These are phyloP conservation scores for Trebouxia sp. DNA, from an alignment of 139 green algal genomes.

Conservation along the genomic window DNA sequence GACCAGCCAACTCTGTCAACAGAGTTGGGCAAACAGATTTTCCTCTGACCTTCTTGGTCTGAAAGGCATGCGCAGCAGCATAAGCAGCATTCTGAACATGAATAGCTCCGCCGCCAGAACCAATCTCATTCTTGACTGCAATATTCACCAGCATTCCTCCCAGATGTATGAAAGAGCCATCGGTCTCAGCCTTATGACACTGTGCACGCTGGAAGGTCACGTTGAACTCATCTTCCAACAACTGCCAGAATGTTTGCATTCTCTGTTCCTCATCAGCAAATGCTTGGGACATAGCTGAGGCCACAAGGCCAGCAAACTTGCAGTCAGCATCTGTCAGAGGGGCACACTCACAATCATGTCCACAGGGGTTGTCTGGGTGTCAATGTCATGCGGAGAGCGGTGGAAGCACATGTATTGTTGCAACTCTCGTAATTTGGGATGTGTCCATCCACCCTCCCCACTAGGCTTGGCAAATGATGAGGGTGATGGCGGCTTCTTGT, in stretches of 20 bases:
- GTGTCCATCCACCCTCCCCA: slow-evolving; percentile 5
- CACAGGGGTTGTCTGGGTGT: not conserved
- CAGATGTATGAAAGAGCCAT: slow-evolving; percentile 19
- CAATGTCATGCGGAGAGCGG: not conserved
- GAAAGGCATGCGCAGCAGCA: slow-evolving; percentile 13
- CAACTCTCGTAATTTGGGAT: not conserved
- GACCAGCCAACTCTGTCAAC: slow-evolving; percentile 6
- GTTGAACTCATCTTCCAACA: slow-evolving; percentile 19
- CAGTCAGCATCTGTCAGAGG: slow-evolving; percentile 1
- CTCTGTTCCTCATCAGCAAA: slow-evolving; percentile 16
- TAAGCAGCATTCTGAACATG: not conserved
- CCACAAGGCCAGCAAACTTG: slow-evolving; percentile 14
- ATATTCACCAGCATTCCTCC: slow-evolving; percentile 5
- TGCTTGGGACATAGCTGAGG: slow-evolving; percentile 14
- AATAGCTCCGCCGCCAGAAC: not conserved
- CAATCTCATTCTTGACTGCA: slow-evolving; percentile 11
- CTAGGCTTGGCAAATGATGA: slow-evolving; percentile 12
- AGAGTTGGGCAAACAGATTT: slow-evolving; percentile 14
- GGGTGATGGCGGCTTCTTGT: not conserved
- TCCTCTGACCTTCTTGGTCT: not conserved
- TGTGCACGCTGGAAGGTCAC: slow-evolving; percentile 6
- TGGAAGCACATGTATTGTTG: slow-evolving; percentile 12
- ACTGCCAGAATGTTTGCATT: slow-evolving; percentile 14
- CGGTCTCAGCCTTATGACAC: slow-evolving; percentile 9
- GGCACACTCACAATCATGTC: slow-evolving; percentile 9